A percentile compares a stretch with the other conserved stretches of the same genome.
Conservation (phyloP, 2,329 filamentous ascomycete species). For the Cladophialophora bantiana region DNA sequence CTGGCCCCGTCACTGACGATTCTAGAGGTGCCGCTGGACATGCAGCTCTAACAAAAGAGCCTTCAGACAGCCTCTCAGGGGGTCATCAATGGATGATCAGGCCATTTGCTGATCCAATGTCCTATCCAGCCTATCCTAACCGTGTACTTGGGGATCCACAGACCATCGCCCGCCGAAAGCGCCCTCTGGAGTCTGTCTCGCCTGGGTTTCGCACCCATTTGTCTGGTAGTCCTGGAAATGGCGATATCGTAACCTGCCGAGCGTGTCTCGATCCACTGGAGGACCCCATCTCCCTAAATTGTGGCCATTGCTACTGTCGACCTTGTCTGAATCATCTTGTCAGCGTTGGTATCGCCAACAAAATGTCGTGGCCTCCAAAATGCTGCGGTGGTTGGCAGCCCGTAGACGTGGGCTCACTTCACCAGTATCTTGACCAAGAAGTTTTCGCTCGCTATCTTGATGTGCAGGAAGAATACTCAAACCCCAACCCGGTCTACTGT, state of each 20-base stretch:
- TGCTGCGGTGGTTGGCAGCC: slow-evolving; percentile 18
- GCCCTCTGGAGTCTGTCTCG: too few species aligned
- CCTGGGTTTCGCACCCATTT: background rate
- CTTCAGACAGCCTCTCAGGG: background rate
- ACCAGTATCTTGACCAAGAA: slow-evolving; percentile 18
- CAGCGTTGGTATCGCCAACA: slow-evolving; percentile 16
- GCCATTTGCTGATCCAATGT: background rate
- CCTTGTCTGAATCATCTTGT: slow-evolving; percentile 25
- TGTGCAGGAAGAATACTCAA: slow-evolving; percentile 23
- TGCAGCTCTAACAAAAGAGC: background rate
- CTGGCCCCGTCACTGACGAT: background rate
- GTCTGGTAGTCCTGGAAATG: background rate
- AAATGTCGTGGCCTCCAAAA: slow-evolving; percentile 23
- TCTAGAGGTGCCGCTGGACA: background rate
- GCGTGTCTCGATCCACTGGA: slow-evolving; percentile 15
- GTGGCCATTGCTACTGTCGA: slow-evolving; percentile 27
- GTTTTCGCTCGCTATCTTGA: slow-evolving; percentile 15
- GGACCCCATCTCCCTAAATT: slow-evolving; percentile 15
- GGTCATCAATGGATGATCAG: background rate
- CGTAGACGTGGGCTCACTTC: slow-evolving; percentile 21
- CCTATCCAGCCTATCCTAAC: too few species aligned
- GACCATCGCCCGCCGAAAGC: too few species aligned
- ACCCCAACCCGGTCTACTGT: slow-evolving; percentile 25
- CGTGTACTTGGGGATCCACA: too few species aligned
- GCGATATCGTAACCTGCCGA: background rate